Evolutionary conservation across 2,329 filamentous ascomycete genomes (phyloP).

Genomic region (Colletotrichum trifolii): DNA sequence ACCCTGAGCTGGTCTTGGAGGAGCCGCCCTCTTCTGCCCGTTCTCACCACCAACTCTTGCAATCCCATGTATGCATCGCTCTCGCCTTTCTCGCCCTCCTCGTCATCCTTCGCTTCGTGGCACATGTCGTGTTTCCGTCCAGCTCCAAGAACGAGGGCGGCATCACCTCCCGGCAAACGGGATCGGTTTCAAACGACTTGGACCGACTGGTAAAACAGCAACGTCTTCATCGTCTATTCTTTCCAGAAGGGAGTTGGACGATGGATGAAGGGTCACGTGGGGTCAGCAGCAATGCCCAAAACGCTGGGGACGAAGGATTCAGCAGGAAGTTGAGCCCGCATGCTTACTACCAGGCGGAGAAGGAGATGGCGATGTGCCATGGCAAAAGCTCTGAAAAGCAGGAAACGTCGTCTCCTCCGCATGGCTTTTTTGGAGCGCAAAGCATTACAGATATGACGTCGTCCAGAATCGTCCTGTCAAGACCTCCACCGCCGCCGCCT

Average conservation of each 20-base stretch:
- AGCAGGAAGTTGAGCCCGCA: slow-evolving; percentile 13
- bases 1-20: slow-evolving; percentile 42
- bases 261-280: slow-evolving; percentile 47
- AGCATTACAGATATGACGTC: slow-evolving; percentile 26
- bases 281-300: slow-evolving; percentile 40
- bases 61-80: slow-evolving; percentile 43
- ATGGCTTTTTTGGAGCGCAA: slow-evolving; percentile 1
- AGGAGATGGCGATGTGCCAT: not conserved
- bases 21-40: slow-evolving; percentile 36
- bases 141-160: slow-evolving; percentile 7
- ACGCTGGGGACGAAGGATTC: slow-evolving; percentile 14
- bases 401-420: not conserved
- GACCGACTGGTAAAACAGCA: slow-evolving; percentile 29
- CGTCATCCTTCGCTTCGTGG: slow-evolving; percentile 41
- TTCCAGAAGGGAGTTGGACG: slow-evolving; percentile 17
- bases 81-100: slow-evolving; percentile 49
- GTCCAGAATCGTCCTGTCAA: slow-evolving; percentile 42
- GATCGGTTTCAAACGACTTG: not conserved
- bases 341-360: slow-evolving; percentile 11
- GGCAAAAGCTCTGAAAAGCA: not conserved
- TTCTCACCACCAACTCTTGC: slow-evolving; percentile 25
- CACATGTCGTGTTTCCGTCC: slow-evolving; percentile 5
- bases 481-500: slow-evolving; percentile 58
- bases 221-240: slow-evolving; percentile 32
- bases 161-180: not conserved